Base-by-base conservation (phyloP, 2,329 filamentous ascomycete species). In the Nemania serpens region DNA sequence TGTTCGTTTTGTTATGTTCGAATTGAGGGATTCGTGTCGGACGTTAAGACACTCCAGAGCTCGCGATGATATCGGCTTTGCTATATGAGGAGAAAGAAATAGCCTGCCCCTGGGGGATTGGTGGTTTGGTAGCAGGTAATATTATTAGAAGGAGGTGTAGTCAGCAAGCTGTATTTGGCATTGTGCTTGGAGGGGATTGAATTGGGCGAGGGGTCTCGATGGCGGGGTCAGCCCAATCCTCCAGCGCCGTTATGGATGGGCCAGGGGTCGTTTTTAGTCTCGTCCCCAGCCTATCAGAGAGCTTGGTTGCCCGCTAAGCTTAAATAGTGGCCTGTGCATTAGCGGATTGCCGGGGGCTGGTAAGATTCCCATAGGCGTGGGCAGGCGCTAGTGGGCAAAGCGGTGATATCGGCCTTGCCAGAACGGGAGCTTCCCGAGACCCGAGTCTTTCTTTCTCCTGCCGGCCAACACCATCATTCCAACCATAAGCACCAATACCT, bases 331-430 rank as follows among this genome's bases (percentile, higher is more conserved):
- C 29, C 11, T 36, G 25, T 55, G 57, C 61, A 54, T 57, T 57
- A 62, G 60, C 37, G 60, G 34, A n/a, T 22, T 33, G 17, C 36
- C 10, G 42, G 22, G 41, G 39, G 33, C 6, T 22, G 22, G 12
- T 20, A 20, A 15, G 25, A 33, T 29, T 53, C 37, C 60, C 48
- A 57, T 29, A 34, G 42, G 29, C 43, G 25, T n/a, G 57, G 57
- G 22, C 52, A 49, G 43, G 29, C 22, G 13, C 57, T 50, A 41
- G 43, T 50, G n/a, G 33, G 10, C 5, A 6, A 47, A 37, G 7
- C 46, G 51, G 58, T 64, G 62, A 64, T 62, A 64, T 64, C 62
- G 62, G 62, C 50, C 55, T 60, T 65, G 54, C 62, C 59, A 53
- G 56, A 65, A 65, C 29, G 29, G 62, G 60, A 54, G 17, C 53